Base-by-base conservation (phyloP, 2,329 filamentous ascomycete genomes). In the Clonostachys solani region DNA sequence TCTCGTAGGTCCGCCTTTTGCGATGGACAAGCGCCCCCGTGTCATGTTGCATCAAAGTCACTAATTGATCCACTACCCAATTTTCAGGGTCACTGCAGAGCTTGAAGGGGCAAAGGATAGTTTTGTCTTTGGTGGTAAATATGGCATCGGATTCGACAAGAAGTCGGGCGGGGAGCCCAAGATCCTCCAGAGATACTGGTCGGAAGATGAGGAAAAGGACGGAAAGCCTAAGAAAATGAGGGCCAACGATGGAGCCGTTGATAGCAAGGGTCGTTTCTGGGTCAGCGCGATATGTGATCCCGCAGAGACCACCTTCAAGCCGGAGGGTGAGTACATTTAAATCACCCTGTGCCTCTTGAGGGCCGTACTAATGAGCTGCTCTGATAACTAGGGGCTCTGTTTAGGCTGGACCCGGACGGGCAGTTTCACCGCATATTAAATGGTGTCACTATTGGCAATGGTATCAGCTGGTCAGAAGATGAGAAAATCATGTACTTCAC, bases 391-490 rank as follows among this genome's bases (percentile, higher is more conserved):
- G 52, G 42, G 29, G 44, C 48, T 36, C 34, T 52, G 12, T 54
- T 54, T 38, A 34, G 52, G 12, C 40, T 52, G 7, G 52, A 52
- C 19, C 37, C 19, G 1, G 52, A 54, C 29, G 52, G 47, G 7
- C 8, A 38, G 18, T 37, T 54, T 15, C 42, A 47, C 13, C 47
- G 49, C 5, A 38, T 54, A 15, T 19, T 49, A n/a, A 47, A 40
- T 8, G 47, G 47, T 6, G 33, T 52, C 18, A 51, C 52, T 3
- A 46, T 49, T 15, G 47, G 49, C 9, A 52, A 52, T 38, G 52
- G 52, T n/a, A 50, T 52, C 47, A 52, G 50, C 46, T 54, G 47
- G 47, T 50, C 50, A 23, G 47, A 49, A 43, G 50, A 53, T 37
- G 47, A 50, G 33, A 48, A 47, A 19, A 44, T 17, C 12, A 43